Percentiles rank a stretch among this genome's conserved stretches.
Conservation (phyloP, 2,329 filamentous ascomycete species). For the Sphaerostilbella broomeana region DNA sequence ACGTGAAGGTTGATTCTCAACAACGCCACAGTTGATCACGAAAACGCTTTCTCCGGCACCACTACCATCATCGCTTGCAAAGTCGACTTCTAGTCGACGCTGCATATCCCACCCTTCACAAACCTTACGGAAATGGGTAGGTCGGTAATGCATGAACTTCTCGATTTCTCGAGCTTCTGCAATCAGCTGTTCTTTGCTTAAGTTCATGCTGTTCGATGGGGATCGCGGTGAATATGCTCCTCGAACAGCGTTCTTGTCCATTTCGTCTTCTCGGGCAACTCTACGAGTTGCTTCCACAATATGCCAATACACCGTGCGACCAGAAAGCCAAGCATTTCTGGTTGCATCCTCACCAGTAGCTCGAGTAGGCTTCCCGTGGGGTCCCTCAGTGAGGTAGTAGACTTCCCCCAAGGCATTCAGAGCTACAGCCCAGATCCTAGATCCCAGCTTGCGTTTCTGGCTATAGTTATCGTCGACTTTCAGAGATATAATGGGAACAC, state of each 20-base stretch:
- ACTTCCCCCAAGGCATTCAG: slow-evolving; percentile 90
- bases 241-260: slow-evolving; percentile 58
- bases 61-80: slow-evolving; percentile 71
- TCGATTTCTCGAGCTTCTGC: slow-evolving; percentile 81
- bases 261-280: slow-evolving; percentile 62
- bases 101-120: slow-evolving; percentile 93
- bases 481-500: slow-evolving; percentile 82
- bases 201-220: slow-evolving; percentile 64
- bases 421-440: slow-evolving; percentile 83
- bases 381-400: slow-evolving; percentile 72
- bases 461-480: slow-evolving; percentile 79
- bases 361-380: slow-evolving; percentile 47
- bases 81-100: slow-evolving; percentile 78
- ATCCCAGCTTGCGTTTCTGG: slow-evolving; percentile 58
- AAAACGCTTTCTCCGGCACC: slow-evolving; percentile 71
- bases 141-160: slow-evolving; percentile 63
- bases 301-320: slow-evolving; percentile 73
- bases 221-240: slow-evolving; percentile 77
- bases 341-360: slow-evolving; percentile 49
- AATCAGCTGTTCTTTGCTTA: slow-evolving; percentile 62
- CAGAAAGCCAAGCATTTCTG: slow-evolving; percentile 71
- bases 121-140: slow-evolving; percentile 68
- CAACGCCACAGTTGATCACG: slow-evolving; percentile 66
- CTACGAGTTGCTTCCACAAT: slow-evolving; percentile 73
- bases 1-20: slow-evolving; percentile 43